Evolutionary conservation across 345 rosid species (phyloP).

Genomic region (Eucalyptus pauciflora): DNA sequence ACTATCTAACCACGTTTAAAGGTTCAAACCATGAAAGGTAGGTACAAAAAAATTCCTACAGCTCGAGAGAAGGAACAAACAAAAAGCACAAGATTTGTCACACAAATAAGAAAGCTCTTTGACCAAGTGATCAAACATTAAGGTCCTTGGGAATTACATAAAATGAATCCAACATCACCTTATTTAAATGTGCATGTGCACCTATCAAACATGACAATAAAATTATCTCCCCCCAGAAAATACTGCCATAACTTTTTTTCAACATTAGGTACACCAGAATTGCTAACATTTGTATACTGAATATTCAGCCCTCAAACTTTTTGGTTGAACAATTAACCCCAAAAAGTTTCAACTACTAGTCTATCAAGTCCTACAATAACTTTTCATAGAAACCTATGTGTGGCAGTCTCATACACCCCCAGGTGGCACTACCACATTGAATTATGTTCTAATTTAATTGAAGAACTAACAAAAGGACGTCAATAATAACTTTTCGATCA

Average conservation of each 20-base stretch:
- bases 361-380: neutral
- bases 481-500: neutral
- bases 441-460: neutral
- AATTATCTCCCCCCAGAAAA: neutral
- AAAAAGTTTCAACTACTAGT: neutral
- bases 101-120: neutral
- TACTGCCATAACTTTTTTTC: neutral
- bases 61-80: neutral
- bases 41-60: neutral
- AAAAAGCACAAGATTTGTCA: neutral
- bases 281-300: neutral
- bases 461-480: neutral
- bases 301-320: neutral
- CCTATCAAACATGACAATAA: neutral
- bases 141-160: neutral
- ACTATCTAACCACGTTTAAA: neutral
- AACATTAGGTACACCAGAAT: neutral
- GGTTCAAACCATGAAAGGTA: neutral
- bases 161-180: neutral
- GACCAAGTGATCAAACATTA: neutral
- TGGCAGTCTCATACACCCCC: neutral
- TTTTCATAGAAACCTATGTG: neutral
- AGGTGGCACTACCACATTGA: neutral
- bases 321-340: neutral
- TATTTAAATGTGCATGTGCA: neutral